phyloP scores from a whole-genome alignment of 139 green algal genomes.

The Nannochloris sp. region DNA sequence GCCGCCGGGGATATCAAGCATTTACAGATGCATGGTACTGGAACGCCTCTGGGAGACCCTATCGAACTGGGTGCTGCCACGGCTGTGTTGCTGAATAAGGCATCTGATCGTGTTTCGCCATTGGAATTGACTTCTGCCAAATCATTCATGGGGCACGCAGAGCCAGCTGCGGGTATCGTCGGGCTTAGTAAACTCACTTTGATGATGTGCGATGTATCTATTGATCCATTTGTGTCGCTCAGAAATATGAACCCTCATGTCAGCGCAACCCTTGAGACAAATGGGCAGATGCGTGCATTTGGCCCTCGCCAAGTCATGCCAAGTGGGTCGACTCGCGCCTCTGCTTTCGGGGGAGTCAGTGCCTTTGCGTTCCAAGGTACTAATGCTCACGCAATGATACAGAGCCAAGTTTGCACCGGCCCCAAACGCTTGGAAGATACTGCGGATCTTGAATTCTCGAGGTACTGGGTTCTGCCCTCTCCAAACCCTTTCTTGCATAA shows the following conservation, averaged over 20 bases:
- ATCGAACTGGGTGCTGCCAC: conserved; percentile 73
- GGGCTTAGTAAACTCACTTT: conserved; percentile 49
- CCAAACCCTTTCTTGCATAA: conserved; percentile 14
- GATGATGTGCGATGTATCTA: conserved; percentile 9
- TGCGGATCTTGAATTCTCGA: neutral
- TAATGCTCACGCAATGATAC: conserved; percentile 44
- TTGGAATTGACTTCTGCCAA: conserved; percentile 66
- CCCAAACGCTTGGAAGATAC: neutral
- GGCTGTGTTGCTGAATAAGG: conserved; percentile 15
- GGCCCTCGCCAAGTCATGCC: conserved; percentile 4
- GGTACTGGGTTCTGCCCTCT: conserved; percentile 25
- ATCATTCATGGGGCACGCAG: conserved; percentile 69
- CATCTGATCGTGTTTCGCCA: conserved; percentile 11
- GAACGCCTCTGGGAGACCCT: conserved; percentile 60
- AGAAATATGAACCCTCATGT: conserved; percentile 49
- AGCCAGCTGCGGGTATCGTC: conserved; percentile 69
- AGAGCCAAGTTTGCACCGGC: neutral
- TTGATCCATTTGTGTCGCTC: conserved; percentile 48
- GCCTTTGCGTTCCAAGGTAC: conserved; percentile 74
- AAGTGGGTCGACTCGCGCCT: neutral
- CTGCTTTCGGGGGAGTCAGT: conserved; percentile 43
- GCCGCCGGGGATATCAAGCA: conserved; percentile 7
- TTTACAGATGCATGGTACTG: conserved; percentile 73
- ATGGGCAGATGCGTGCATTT: conserved; percentile 10
- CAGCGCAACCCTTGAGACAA: conserved; percentile 25